phyloP scores from a whole-genome alignment of 2,329 filamentous ascomycete genomes.

The Aplosporella prunicola region DNA sequence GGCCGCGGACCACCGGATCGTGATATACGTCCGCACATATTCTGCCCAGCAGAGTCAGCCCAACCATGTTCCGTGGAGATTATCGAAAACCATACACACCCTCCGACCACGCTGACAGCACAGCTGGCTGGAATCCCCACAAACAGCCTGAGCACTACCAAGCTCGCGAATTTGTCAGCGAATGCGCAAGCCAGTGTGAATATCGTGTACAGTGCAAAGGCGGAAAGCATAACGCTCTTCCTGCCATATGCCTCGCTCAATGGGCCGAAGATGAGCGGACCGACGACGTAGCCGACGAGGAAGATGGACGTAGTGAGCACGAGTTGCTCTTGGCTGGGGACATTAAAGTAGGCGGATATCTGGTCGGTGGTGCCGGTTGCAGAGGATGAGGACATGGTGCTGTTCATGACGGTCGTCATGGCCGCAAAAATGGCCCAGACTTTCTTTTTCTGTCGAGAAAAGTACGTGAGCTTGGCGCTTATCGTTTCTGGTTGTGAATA shows the following conservation, averaged over 20 bases:
- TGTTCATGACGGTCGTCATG: slow-evolving; percentile 55
- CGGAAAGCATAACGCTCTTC: slow-evolving; percentile 39
- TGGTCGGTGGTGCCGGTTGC: slow-evolving; percentile 53
- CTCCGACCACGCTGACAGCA: slow-evolving; percentile 49
- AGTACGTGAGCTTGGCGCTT: neutral
- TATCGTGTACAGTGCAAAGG: slow-evolving; percentile 39
- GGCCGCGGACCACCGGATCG: slow-evolving; percentile 46
- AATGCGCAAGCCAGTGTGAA: slow-evolving; percentile 38
- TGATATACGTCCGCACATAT: slow-evolving; percentile 59
- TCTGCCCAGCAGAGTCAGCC: slow-evolving; percentile 17
- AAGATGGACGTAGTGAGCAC: slow-evolving; percentile 43
- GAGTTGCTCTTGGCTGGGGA: slow-evolving; percentile 37
- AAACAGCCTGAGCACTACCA: slow-evolving; percentile 37
- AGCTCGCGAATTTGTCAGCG: slow-evolving; percentile 33
- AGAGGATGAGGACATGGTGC: slow-evolving; percentile 55
- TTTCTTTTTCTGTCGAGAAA: slow-evolving; percentile 42
- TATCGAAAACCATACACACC: slow-evolving; percentile 26
- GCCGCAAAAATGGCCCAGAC: slow-evolving; percentile 44
- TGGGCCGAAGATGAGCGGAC: slow-evolving; percentile 36
- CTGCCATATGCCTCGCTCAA: slow-evolving; percentile 37
- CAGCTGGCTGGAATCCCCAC: slow-evolving; percentile 36
- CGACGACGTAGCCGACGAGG: slow-evolving; percentile 39
- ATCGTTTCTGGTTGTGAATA: neutral
- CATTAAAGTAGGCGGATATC: slow-evolving; percentile 48
- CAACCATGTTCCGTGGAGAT: neutral